Evolutionary conservation across 164 flowering plant genomes (phyloP).

Genomic region (Berberis vulgaris): DNA sequence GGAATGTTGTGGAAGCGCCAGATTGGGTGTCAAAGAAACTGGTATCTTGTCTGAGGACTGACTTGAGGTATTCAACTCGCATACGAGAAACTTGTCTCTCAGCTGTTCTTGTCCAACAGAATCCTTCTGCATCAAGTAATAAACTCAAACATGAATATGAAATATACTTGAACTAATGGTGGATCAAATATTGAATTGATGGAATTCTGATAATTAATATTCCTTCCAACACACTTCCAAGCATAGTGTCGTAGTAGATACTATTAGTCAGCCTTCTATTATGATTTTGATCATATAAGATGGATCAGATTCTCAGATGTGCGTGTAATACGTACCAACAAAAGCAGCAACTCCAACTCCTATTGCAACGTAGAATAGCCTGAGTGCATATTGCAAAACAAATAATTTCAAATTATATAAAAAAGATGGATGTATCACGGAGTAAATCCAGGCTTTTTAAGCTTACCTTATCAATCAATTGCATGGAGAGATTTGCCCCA

Average conservation of each 20-base stretch:
- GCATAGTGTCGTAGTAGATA: too few relatives aligned
- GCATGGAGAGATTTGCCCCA: constrained; percentile 9
- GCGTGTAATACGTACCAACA: constrained; percentile 27
- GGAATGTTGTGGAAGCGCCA: constrained; percentile 28
- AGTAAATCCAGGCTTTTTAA: neutral
- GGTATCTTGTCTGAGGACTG: constrained; percentile 54
- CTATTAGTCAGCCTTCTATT: too few relatives aligned
- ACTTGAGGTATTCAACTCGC: constrained; percentile 44
- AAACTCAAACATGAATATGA: neutral
- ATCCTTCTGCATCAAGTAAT: constrained; percentile 30
- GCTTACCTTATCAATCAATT: constrained; percentile 33
- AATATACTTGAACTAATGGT: too few relatives aligned
- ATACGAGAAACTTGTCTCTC: constrained; percentile 50
- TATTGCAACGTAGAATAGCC: constrained; percentile 47
- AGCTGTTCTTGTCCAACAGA: constrained; percentile 57
- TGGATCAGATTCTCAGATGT: too few relatives aligned
- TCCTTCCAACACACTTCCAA: too few relatives aligned
- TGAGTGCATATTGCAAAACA: constrained; percentile 35
- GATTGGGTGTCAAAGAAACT: constrained; percentile 44
- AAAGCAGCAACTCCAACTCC: constrained; percentile 52
- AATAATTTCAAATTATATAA: neutral
- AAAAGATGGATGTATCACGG: neutral
- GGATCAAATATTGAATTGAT: too few relatives aligned
- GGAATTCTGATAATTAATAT: too few relatives aligned
- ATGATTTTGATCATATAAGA: neutral